Percentiles rank a stretch among this genome's conserved stretches.
phyloP scores from a whole-genome alignment of 2,329 filamentous ascomycete species.

The Beauveria sp. region DNA sequence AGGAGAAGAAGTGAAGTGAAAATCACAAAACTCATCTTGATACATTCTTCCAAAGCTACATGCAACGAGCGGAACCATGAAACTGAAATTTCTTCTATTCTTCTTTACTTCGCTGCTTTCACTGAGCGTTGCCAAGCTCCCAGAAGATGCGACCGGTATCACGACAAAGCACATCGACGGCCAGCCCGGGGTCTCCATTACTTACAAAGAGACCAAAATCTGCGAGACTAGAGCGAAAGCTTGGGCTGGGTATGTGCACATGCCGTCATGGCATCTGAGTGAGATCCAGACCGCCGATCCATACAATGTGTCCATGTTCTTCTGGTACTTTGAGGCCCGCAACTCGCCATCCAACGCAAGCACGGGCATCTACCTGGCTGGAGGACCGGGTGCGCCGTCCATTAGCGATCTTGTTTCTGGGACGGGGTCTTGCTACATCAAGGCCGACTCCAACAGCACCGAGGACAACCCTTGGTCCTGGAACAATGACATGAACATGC shows the following conservation, averaged over 20 bases:
- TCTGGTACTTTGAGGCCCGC: conserved; percentile 37
- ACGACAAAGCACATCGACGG: not conserved
- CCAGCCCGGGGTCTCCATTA: conserved; percentile 1
- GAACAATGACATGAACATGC: conserved; percentile 42
- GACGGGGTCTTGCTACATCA: conserved; percentile 30
- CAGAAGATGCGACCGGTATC: not conserved
- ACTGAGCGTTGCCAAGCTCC: not conserved
- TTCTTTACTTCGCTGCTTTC: not conserved
- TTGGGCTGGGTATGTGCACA: conserved; percentile 9
- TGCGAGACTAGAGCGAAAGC: conserved; percentile 6
- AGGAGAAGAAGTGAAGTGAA: not conserved
- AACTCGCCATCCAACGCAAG: conserved; percentile 19
- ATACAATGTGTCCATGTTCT: conserved; percentile 26
- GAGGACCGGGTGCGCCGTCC: conserved; percentile 53
- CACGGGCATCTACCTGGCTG: conserved; percentile 52
- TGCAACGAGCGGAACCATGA: not conserved
- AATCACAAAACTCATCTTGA: not conserved
- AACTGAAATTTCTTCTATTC: not conserved
- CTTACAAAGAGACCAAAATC: conserved; percentile 5
- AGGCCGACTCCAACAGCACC: conserved; percentile 43
- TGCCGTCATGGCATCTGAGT: conserved; percentile 5
- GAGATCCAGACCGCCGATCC: conserved; percentile 3
- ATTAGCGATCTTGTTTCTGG: not conserved
- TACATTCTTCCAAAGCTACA: too few species aligned
- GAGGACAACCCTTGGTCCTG: conserved; percentile 50